Evolutionary conservation across 2,329 filamentous ascomycete species (phyloP).

Genomic region (Beauveria pseudobassiana): DNA sequence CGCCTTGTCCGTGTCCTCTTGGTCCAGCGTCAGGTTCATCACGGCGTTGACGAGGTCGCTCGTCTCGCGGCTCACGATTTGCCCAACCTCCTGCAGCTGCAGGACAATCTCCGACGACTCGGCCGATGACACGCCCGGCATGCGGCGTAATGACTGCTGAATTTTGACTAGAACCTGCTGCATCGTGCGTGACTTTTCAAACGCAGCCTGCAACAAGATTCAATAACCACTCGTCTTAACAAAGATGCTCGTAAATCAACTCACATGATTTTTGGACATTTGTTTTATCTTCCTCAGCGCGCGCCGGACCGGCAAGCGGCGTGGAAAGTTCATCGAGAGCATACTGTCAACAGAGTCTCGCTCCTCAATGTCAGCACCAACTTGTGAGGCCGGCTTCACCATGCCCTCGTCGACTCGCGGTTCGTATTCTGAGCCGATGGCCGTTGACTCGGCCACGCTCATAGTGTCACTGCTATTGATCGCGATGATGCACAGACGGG

Average conservation of each 20-base stretch:
- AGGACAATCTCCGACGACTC: slow-evolving; percentile 28
- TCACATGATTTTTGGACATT: slow-evolving; percentile 31
- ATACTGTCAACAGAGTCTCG: slow-evolving; percentile 17
- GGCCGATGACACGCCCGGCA: slow-evolving; percentile 29
- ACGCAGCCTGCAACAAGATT: slow-evolving; percentile 23
- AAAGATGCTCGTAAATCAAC: slow-evolving; percentile 12
- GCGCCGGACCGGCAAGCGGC: slow-evolving; percentile 29
- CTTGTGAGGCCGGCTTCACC: background rate
- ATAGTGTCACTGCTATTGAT: background rate
- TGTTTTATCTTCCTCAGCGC: slow-evolving; percentile 29
- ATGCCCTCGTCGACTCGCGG: background rate
- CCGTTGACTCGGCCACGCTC: background rate
- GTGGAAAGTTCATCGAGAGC: slow-evolving; percentile 32
- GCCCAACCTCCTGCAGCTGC: slow-evolving; percentile 30
- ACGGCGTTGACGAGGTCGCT: slow-evolving; percentile 31
- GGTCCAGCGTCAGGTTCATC: slow-evolving; percentile 29
- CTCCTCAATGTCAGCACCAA: background rate
- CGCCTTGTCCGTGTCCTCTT: slow-evolving; percentile 31
- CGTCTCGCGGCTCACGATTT: slow-evolving; percentile 31
- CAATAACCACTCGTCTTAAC: background rate
- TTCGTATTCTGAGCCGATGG: background rate
- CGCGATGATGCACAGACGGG: background rate
- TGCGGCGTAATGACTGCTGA: slow-evolving; percentile 31
- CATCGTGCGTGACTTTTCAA: slow-evolving; percentile 24
- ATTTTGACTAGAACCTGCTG: slow-evolving; percentile 31